phyloP scores from a whole-genome alignment of 208 protist species.

The Acanthamoeba royreba region DNA sequence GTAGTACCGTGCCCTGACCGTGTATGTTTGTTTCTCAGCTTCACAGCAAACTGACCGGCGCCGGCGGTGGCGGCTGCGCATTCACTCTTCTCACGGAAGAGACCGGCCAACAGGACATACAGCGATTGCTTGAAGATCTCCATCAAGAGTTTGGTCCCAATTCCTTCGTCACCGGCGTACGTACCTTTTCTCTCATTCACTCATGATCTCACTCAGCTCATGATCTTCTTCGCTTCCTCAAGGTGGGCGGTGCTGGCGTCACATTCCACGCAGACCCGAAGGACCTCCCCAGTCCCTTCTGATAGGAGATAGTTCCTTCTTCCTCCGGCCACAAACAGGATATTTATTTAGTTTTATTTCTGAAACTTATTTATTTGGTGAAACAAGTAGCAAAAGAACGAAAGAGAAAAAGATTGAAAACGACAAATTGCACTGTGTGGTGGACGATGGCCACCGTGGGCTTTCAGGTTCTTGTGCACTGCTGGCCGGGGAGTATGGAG shows the following conservation, averaged over 20 bases:
- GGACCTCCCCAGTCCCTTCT: neutral
- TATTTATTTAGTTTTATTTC: neutral
- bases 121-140: neutral
- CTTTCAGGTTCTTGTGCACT: too few species aligned
- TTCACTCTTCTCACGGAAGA: conserved; percentile 25
- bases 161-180: conserved; percentile 4
- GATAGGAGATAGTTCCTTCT: too few species aligned
- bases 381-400: too few species aligned
- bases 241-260: neutral
- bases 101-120: neutral
- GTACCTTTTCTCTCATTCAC: neutral
- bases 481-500: too few species aligned
- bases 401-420: too few species aligned
- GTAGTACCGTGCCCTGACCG: neutral
- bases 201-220: neutral
- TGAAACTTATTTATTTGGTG: neutral
- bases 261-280: neutral
- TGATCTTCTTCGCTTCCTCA: too few species aligned
- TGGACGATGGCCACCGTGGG: too few species aligned
- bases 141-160: neutral
- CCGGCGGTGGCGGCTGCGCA: conserved; percentile 27
- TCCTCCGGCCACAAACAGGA: neutral
- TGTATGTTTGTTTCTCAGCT: neutral
- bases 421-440: too few species aligned
- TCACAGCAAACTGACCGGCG: conserved; percentile 39